These are phyloP conservation scores for Pleurotus djamor DNA, from an alignment of 768 basidiomycete species.

Conservation along the genomic window DNA sequence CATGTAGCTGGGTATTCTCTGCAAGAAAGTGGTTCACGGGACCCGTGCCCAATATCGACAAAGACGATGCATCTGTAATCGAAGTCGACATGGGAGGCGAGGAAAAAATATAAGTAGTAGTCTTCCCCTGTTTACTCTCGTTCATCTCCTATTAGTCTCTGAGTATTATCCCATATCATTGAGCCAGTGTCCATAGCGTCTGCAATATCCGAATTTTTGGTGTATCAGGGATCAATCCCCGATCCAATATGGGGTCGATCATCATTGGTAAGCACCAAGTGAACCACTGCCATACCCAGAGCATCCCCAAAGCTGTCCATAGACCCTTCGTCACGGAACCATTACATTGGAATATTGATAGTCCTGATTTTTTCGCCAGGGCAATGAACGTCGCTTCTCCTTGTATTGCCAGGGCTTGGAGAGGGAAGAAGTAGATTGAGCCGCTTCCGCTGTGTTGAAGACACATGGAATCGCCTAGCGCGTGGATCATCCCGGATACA, in stretches of 20 bases:
- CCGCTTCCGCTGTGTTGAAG: background rate
- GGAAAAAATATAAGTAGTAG: background rate
- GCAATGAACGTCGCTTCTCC: background rate
- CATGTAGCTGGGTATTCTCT: constrained; percentile 27
- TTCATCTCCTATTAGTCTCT: no score
- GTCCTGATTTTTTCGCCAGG: background rate
- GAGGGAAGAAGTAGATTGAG: background rate
- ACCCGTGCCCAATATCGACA: constrained; percentile 26
- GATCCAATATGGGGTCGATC: background rate
- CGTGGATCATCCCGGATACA: constrained; percentile 26
- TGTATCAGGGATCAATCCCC: background rate
- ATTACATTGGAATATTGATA: background rate
- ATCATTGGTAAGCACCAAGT: background rate
- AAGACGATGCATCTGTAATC: background rate
- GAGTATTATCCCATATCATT: no score
- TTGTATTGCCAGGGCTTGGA: background rate
- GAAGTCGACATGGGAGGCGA: background rate
- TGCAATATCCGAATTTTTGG: background rate
- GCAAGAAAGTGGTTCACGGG: constrained; percentile 31
- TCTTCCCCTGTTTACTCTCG: no score
- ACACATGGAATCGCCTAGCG: constrained; percentile 17
- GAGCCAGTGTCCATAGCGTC: background rate
- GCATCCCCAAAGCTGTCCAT: background rate
- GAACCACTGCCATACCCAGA: background rate
- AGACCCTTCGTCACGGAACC: background rate